Evolutionary conservation across 352 stramenopile genomes (phyloP).

Genomic region (Pythium chondricola): DNA sequence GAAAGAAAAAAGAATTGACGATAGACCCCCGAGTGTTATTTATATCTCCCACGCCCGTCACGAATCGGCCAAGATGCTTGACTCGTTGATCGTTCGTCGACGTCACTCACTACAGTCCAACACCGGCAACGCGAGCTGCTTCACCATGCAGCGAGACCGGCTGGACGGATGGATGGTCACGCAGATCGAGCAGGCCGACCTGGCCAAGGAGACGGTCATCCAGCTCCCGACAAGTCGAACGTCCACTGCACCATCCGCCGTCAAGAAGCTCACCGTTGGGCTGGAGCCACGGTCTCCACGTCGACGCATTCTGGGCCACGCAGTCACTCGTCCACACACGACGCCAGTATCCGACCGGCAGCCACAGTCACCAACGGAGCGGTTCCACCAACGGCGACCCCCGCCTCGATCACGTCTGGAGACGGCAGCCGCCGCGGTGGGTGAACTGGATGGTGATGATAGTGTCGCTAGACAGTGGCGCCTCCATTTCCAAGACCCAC

Average conservation of each 20-base stretch:
- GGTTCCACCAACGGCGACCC: not conserved
- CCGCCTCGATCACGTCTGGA: slow-evolving; percentile 6
- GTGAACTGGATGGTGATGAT: slow-evolving; percentile 17
- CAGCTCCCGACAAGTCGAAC: slow-evolving; percentile 30
- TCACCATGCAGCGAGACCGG: slow-evolving; percentile 53
- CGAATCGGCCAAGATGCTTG: no score
- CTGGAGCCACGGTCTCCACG: slow-evolving; percentile 17
- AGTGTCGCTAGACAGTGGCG: slow-evolving; percentile 43
- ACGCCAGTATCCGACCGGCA: slow-evolving; percentile 1
- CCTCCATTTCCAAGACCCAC: slow-evolving; percentile 32
- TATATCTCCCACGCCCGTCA: no score
- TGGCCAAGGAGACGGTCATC: slow-evolving; percentile 60
- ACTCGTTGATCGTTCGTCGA: no score
- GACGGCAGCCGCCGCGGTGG: slow-evolving; percentile 1
- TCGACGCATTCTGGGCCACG: slow-evolving; percentile 12
- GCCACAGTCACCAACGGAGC: not conserved
- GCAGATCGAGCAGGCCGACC: slow-evolving; percentile 60
- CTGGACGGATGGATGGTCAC: slow-evolving; percentile 74
- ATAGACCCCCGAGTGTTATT: not conserved
- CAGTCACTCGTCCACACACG: slow-evolving; percentile 7
- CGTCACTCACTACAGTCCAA: no score
- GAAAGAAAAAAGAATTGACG: not conserved
- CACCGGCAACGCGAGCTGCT: not conserved
- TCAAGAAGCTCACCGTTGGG: not conserved
- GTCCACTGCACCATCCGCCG: not conserved